Percentiles rank a stretch among this genome's conserved stretches.
phyloP scores from a whole-genome alignment of 2,329 filamentous ascomycete species.

The Fusarium redolens region DNA sequence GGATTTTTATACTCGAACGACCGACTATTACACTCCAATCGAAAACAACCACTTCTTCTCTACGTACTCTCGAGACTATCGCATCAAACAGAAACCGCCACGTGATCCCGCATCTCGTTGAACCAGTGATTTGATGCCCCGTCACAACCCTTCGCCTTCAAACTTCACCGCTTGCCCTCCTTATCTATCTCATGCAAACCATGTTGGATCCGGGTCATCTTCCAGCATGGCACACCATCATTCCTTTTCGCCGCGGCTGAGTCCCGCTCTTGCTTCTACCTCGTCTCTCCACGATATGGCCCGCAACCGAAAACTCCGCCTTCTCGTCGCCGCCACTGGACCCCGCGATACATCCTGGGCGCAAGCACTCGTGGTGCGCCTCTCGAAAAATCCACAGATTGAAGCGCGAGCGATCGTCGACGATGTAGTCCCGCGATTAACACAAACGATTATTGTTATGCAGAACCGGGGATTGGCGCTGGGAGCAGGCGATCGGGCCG shows the following conservation, averaged over 20 bases:
- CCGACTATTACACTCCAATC: background rate
- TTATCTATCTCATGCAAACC: slow-evolving; percentile 42
- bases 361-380: slow-evolving; percentile 72
- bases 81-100: slow-evolving; percentile 24
- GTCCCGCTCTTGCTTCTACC: slow-evolving; percentile 48
- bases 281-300: slow-evolving; percentile 54
- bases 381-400: slow-evolving; percentile 73
- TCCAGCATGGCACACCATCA: slow-evolving; percentile 50
- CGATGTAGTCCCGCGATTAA: slow-evolving; percentile 71
- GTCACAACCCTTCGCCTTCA: slow-evolving; percentile 43
- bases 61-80: background rate
- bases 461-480: slow-evolving; percentile 61
- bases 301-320: slow-evolving; percentile 62
- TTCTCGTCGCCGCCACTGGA: slow-evolving; percentile 75
- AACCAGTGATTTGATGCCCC: slow-evolving; percentile 49
- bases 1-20: background rate
- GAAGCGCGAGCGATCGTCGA: slow-evolving; percentile 72
- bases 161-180: slow-evolving; percentile 46
- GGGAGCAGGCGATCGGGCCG: slow-evolving; percentile 50
- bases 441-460: slow-evolving; percentile 71
- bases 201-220: slow-evolving; percentile 46
- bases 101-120: slow-evolving; percentile 39
- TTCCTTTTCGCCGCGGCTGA: slow-evolving; percentile 48
- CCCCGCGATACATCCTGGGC: slow-evolving; percentile 73
- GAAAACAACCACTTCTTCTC: background rate